These are phyloP conservation scores for Lindgomyces ingoldianus DNA, from an alignment of 495 filamentous ascomycete species.

Conservation along the genomic window DNA sequence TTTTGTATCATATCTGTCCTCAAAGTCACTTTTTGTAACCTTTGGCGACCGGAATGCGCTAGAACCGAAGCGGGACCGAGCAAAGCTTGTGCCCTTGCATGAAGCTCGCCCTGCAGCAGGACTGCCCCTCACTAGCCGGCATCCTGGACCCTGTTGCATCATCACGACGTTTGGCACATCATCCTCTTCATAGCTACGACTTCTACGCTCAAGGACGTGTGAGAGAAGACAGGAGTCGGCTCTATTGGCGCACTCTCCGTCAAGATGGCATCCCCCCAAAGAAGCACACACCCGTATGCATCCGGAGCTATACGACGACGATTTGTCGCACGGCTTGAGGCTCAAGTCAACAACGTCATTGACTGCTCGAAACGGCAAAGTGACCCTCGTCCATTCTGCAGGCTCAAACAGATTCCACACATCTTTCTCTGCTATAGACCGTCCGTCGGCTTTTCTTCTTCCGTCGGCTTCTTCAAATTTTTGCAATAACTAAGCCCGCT, in stretches of 20 bases:
- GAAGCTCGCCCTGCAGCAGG: neutral
- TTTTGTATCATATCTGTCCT: no score
- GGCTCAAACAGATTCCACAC: constrained; percentile 32
- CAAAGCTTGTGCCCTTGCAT: constrained; percentile 8
- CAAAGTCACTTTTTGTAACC: no score
- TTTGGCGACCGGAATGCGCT: constrained; percentile 10
- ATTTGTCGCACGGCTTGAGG: neutral
- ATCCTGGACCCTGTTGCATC: neutral
- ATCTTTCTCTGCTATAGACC: neutral
- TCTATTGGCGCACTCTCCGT: no score
- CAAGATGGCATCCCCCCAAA: neutral
- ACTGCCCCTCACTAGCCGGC: neutral
- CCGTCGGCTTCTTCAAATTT: neutral
- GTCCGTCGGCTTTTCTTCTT: constrained; percentile 4
- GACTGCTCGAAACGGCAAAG: constrained; percentile 34
- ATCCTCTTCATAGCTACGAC: neutral
- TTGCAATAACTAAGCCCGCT: neutral
- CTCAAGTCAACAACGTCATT: constrained; percentile 19
- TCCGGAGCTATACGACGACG: neutral
- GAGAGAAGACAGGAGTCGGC: no score
- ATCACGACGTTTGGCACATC: neutral
- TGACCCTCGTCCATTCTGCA: constrained; percentile 32
- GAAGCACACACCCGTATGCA: neutral
- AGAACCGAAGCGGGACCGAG: neutral
- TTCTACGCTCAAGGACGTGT: no score